Conservation (phyloP, 371 early-diverging fungal species). For the Rhizopus stolonifer region DNA sequence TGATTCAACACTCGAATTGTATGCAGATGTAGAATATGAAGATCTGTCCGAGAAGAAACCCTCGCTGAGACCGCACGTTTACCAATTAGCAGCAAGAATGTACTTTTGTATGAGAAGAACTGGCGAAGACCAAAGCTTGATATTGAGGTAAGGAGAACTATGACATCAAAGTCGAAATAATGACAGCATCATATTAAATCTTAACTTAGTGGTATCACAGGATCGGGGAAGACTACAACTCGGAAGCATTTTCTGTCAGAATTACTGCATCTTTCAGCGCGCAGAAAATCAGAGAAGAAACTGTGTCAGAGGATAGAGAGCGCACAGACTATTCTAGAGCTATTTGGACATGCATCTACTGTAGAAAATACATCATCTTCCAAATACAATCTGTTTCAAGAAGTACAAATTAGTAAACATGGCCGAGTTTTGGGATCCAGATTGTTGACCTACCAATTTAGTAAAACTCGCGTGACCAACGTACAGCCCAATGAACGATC, state of each 20-base stretch:
- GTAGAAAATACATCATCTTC: slow-evolving; percentile 62
- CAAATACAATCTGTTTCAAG: slow-evolving; percentile 78
- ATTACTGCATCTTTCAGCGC: slow-evolving; percentile 58
- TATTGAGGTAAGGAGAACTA: slow-evolving; percentile 28
- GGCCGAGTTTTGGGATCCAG: slow-evolving; percentile 80
- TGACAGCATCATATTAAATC: not conserved
- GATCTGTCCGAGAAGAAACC: slow-evolving; percentile 15
- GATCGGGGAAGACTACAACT: slow-evolving; percentile 77
- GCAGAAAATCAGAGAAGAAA: slow-evolving; percentile 55
- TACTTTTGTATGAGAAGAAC: slow-evolving; percentile 41
- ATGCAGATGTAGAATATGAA: slow-evolving; percentile 53
- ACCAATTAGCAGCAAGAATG: slow-evolving; percentile 41
- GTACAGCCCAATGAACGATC: slow-evolving; percentile 58
- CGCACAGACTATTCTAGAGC: slow-evolving; percentile 60
- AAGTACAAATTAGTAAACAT: slow-evolving; percentile 76
- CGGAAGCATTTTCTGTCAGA: slow-evolving; percentile 65
- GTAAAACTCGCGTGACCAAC: slow-evolving; percentile 72
- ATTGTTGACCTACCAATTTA: slow-evolving; percentile 78
- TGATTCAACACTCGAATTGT: slow-evolving; percentile 40
- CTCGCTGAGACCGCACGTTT: slow-evolving; percentile 40
- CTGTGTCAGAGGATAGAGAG: slow-evolving; percentile 59
- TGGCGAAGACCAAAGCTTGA: slow-evolving; percentile 33
- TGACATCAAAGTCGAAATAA: not conserved
- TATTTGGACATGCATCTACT: slow-evolving; percentile 68
- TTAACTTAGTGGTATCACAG: slow-evolving; percentile 60